These are phyloP conservation scores for Starmerella bombi DNA, from an alignment of 805 yeast species.

Conservation along the genomic window DNA sequence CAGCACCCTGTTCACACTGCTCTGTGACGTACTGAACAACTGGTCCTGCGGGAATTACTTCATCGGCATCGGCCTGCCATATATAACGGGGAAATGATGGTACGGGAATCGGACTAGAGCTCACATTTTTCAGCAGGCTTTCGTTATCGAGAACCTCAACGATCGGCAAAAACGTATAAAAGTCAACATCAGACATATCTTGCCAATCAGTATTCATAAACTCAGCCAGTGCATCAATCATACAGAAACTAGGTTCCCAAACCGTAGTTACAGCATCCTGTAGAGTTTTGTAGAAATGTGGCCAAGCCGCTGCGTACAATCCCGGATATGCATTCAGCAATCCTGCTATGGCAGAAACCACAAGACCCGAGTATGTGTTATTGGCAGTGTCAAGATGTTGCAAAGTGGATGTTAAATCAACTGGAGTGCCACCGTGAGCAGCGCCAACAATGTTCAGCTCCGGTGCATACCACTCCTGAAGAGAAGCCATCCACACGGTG, in stretches of 20 bases:
- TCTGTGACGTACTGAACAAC: slow-evolving; percentile 12
- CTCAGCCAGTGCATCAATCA: not conserved
- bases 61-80: slow-evolving; percentile 18
- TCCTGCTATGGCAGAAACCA: slow-evolving; percentile 9
- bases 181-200: not conserved
- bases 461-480: slow-evolving; percentile 22
- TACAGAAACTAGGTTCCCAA: not conserved
- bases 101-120: slow-evolving; percentile 10
- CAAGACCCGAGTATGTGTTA: slow-evolving; percentile 17
- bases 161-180: not conserved
- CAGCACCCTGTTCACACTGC: not conserved
- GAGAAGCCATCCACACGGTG: no score
- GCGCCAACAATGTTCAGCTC: no score
- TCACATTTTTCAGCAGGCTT: slow-evolving; percentile 3
- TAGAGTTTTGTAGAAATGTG: not conserved
- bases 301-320: slow-evolving; percentile 1
- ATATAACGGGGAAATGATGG: slow-evolving; percentile 21
- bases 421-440: no score
- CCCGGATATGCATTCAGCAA: slow-evolving; percentile 18
- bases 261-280: not conserved
- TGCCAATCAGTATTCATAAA: not conserved
- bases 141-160: slow-evolving; percentile 8
- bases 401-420: slow-evolving; percentile 13
- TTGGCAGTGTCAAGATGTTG: slow-evolving; percentile 8
- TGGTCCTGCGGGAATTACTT: slow-evolving; percentile 16